A percentile compares a stretch with the other conserved stretches of the same genome.
Conservation (phyloP, 148 eudicot genomes). For the Vaccinium darrowii region DNA sequence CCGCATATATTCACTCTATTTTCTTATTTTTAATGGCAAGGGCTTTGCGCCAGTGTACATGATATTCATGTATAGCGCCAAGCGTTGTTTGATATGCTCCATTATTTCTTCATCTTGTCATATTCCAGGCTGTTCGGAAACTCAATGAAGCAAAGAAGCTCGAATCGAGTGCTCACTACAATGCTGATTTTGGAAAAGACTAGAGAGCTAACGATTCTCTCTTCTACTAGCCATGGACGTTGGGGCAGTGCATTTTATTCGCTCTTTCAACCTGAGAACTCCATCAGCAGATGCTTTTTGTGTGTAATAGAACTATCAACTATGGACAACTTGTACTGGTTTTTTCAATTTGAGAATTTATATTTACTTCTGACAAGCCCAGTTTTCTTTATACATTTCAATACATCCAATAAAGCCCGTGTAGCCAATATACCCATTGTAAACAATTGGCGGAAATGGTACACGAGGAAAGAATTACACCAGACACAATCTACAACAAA, state of each 20-base stretch:
- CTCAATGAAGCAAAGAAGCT: constrained; percentile 91
- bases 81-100: background rate
- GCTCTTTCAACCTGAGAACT: background rate
- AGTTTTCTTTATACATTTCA: background rate
- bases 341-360: background rate
- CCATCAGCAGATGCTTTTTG: background rate
- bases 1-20: background rate
- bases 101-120: background rate
- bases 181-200: constrained; percentile 89
- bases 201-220: constrained; percentile 20
- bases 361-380: background rate
- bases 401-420: background rate
- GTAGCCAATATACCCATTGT: too few relatives aligned
- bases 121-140: constrained; percentile 79
- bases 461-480: background rate
- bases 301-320: background rate
- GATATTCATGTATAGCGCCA: background rate
- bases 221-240: constrained; percentile 13
- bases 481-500: background rate
- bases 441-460: background rate
- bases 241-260: constrained; percentile 15
- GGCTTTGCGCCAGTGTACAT: too few relatives aligned
- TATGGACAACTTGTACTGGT: background rate
- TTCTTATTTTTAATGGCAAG: background rate
- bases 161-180: constrained; percentile 82